phyloP scores from a whole-genome alignment of 257 asterid genomes.

The Petunia secreta region DNA sequence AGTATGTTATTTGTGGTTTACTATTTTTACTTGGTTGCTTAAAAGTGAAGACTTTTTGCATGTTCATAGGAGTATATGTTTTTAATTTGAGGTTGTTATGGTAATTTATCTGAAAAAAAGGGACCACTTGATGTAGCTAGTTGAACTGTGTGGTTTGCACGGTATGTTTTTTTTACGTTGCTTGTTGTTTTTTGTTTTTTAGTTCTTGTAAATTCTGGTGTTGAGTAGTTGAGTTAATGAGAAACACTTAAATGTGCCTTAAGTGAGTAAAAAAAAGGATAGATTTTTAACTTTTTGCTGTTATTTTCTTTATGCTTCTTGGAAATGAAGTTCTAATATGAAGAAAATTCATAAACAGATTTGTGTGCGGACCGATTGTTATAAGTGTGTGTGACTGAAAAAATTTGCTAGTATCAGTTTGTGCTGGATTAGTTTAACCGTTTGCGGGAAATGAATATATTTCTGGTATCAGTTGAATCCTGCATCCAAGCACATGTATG shows the following conservation, averaged over 20 bases:
- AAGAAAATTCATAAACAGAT: not conserved
- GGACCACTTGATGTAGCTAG: conserved; percentile 1
- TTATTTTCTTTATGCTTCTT: not conserved
- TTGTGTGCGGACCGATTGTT: not conserved
- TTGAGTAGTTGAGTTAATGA: not conserved
- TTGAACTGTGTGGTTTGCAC: not conserved
- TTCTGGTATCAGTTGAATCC: not conserved
- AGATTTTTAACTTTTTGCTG: not conserved
- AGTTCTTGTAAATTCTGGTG: not conserved
- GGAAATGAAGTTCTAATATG: not conserved
- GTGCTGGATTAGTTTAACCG: not conserved
- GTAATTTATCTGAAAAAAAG: conserved; percentile 22
- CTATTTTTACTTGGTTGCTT: conserved; percentile 17
- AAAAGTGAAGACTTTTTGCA: conserved; percentile 12
- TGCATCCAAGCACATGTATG: too few relatives aligned
- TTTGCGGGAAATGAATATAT: not conserved
- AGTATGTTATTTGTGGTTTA: conserved; percentile 20
- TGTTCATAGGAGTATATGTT: not conserved
- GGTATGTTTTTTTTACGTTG: not conserved
- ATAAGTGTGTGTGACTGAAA: not conserved
- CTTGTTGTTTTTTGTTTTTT: not conserved
- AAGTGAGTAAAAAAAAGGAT: not conserved
- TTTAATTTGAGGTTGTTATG: conserved; percentile 18
- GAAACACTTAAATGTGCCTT: conserved; percentile 11
- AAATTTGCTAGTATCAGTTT: not conserved